Base-by-base conservation (phyloP, 1,284 basidiomycete genomes). In the Boletus albobrunnescens region DNA sequence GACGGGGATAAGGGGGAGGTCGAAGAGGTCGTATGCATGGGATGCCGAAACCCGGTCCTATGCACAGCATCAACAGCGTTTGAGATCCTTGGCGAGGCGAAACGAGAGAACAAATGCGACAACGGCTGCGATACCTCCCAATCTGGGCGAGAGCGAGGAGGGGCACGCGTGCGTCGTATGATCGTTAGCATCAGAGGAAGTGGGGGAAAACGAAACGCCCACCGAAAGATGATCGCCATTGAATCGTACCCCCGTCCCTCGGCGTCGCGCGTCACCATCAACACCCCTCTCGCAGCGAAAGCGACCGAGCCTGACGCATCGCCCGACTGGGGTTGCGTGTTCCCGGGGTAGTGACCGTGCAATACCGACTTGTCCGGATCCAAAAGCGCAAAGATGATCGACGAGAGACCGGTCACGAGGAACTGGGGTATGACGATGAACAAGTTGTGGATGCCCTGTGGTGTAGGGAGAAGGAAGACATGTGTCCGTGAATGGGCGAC, bases 391-490 rank as follows among this genome's bases (percentile, higher is more conserved):
- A 87, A 87, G 31, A 87, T 71, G 39, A 87, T 65, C 8, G 84
- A 77, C 4, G 84, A 78, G 13, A 88, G 57, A 11, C 77, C 84
- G 0, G 81, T 84, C 40, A 86, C 78, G 26, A 88, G 70, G 60
- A 87, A 85, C 54, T 87, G 80, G 1, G 85, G 79, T 12, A 87
- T 71, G 44, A 95, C 93, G 54, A 95, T 75, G 63, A 89, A 94
- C 44, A 95, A 78, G 58, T 94, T 96, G 66, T 94, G 91, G 47
- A 94, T 94, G 30, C 91, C 91, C 88, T 90, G 53, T 16, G 37
- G 10, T 9, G n/a, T n/a, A 17, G 26, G 7, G 24, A 17, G 19
- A 38, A 8, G 14, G 3, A 12, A 16, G 39, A 31, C 8, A 8
- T 8, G 30, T 31, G 14, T n/a, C n/a, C n/a, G n/a, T n/a, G n/a